Base-by-base conservation (phyloP, 805 yeast species). In the Danielozyma ontarioensis region DNA sequence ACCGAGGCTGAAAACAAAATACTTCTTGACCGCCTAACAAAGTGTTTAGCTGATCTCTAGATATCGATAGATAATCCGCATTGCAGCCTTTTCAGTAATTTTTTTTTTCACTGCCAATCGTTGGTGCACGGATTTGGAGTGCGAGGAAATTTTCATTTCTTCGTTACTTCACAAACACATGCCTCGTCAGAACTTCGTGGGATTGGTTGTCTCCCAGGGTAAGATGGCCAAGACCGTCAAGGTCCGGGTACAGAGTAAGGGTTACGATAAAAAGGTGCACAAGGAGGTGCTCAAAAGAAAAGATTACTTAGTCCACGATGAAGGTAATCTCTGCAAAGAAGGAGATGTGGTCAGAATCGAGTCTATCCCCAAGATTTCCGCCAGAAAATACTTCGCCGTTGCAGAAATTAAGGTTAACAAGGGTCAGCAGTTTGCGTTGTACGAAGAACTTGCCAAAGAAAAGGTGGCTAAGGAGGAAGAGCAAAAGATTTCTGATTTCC, bases 311-410 rank as follows among this genome's bases (percentile, higher is more conserved):
- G 97, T 88, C 13, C 98, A 90, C 58, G 98, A 90, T 57, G 96
- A 90, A 64, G 87, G 85, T 18, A 80, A 85, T 51, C 72, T 87
- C 33, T 85, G 96, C 48, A 81, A 88, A 54, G 96, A 88, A 57
- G 98, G 98, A 28, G 98, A 90, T 64, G 68, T 90, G 41, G 97
- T 93, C 12, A 78, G 97, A 59, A 86, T 90, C 37, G 95, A 90
- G 59, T 76, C 86, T 23, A 82, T 88, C 24, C 81, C 96, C 43
- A 95, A 95, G 27, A 61, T 88, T 27, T 80, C 95, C 13, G 75
- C 89, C 13, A 70, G 80, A 39, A 90, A 90, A 60, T 76, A 73
- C 40, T 90, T 90, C 65, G 88, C 97, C 7, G 78, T 90, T 38
- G 96, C 97, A 2, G 97, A 90, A 54, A 85, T 90, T 55, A 76